Base-by-base conservation (phyloP, 306 rosid species). In the Quercus dentata region DNA sequence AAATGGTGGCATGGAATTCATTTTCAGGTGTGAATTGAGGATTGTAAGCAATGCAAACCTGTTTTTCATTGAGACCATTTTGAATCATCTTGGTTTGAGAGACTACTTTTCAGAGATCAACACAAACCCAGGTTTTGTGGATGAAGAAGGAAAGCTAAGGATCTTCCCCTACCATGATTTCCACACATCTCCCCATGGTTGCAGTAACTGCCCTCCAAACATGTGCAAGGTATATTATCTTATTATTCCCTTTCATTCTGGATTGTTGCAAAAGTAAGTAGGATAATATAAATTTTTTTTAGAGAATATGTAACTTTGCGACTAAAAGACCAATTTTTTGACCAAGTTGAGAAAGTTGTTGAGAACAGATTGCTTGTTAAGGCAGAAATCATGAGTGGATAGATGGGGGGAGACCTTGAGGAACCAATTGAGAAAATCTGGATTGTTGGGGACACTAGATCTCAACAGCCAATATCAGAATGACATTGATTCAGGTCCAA, bases 191-290 rank as follows among this genome's bases (percentile, higher is more conserved):
- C 20, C 92, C 0, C 92, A 90, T 80, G 88, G 88, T 30, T 90
- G 94, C 85, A 28, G 18, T 79, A 81, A 70, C 74, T 90, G 95
- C 80, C 97, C 97, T 76, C 93, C 91, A 61, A 92, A 92, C 65
- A 92, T 90, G 97, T 92, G 97, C 92, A 92, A 94, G 97, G 98
- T 91, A 81, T 38, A 71, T 70, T 3, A 3, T 20, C 46, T 38
- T 38, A 3, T 23, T 13, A 69, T 76, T 49, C 51, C 13, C 8
- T 28, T 49, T 49, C 5, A 49, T 49, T 49, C 54, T 49, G 12
- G 54, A 49, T 49, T 13, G 15, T 11, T 10, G 4, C 5, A 49
- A 49, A 46, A 49, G 5, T 49, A 49, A 49, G 54, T 4, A 12
- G 54, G 5, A 12, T 3, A 10, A 12, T 12, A 49, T 49, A 12